These are phyloP conservation scores for Ophiostoma sp. DNA, from an alignment of 2,329 filamentous ascomycete species.

Conservation along the genomic window DNA sequence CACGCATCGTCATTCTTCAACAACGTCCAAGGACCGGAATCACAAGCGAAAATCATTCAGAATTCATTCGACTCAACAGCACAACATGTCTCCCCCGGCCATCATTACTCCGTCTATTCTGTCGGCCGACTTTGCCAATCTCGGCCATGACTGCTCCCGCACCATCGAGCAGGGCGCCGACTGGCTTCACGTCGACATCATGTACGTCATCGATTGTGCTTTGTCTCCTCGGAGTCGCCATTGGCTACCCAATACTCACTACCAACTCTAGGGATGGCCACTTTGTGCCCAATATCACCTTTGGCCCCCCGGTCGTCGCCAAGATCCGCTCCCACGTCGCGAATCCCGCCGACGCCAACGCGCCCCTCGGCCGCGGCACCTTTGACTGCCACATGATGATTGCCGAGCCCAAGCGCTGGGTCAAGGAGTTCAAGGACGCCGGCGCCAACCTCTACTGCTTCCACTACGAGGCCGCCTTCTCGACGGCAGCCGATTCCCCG, in stretches of 20 bases:
- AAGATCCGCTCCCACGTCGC: constrained; percentile 87
- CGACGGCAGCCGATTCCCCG: constrained; percentile 76
- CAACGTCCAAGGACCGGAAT: neutral
- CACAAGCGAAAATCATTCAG: neutral
- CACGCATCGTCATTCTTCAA: neutral
- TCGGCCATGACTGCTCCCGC: constrained; percentile 78
- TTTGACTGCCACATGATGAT: constrained; percentile 99
- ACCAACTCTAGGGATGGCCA: constrained; percentile 73
- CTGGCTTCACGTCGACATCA: constrained; percentile 94
- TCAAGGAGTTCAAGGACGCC: constrained; percentile 86
- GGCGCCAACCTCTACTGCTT: constrained; percentile 99
- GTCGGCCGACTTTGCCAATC: constrained; percentile 86
- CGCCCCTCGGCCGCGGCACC: constrained; percentile 71
- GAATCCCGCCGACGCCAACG: constrained; percentile 43
- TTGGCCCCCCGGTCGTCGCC: constrained; percentile 89
- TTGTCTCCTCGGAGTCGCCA: neutral
- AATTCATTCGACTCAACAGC: neutral
- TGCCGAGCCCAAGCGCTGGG: constrained; percentile 98
- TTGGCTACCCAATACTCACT: neutral
- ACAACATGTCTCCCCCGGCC: constrained; percentile 72
- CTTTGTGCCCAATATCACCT: constrained; percentile 98
- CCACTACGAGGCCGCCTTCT: constrained; percentile 95
- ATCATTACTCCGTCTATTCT: constrained; percentile 99
- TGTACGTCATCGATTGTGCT: constrained; percentile 40
- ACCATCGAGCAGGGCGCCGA: constrained; percentile 85